Percentiles rank a stretch among this genome's conserved stretches.
Conservation (phyloP, 257 asterid genomes). For the Solanum acaule region DNA sequence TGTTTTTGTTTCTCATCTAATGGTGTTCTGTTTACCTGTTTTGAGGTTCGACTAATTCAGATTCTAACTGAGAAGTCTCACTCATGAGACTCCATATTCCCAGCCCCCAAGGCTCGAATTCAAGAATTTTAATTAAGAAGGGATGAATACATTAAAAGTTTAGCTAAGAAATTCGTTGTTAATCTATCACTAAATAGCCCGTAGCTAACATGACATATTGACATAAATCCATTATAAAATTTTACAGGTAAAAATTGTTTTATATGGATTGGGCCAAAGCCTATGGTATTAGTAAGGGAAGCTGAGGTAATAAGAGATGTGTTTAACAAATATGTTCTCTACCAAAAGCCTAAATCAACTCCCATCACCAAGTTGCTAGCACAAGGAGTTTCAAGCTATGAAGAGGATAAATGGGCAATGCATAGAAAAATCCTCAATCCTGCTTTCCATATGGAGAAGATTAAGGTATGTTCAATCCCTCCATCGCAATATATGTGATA, state of each 20-base stretch:
- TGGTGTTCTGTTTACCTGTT: neutral
- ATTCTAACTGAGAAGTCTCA: neutral
- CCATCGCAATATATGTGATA: too few relatives aligned
- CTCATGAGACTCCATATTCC: neutral
- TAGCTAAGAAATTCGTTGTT: neutral
- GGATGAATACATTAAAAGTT: neutral
- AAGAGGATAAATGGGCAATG: slow-evolving; percentile 47
- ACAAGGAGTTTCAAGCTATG: slow-evolving; percentile 23
- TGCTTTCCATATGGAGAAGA: slow-evolving; percentile 45
- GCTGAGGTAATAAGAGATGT: slow-evolving; percentile 20
- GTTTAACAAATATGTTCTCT: slow-evolving; percentile 9
- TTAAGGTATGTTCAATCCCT: neutral
- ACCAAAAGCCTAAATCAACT: slow-evolving; percentile 15
- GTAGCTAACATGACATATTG: neutral
- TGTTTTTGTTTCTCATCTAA: neutral
- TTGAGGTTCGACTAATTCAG: neutral
- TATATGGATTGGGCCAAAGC: neutral
- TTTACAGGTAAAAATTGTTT: slow-evolving; percentile 33
- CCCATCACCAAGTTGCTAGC: slow-evolving; percentile 30
- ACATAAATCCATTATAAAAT: neutral
- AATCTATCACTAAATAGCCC: neutral
- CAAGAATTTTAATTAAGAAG: neutral
- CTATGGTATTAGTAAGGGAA: neutral
- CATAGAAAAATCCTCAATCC: slow-evolving; percentile 55
- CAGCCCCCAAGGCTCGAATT: neutral